Evolutionary conservation across 306 rosid genomes (phyloP).

Genomic region (Styphnolobium japonicum): DNA sequence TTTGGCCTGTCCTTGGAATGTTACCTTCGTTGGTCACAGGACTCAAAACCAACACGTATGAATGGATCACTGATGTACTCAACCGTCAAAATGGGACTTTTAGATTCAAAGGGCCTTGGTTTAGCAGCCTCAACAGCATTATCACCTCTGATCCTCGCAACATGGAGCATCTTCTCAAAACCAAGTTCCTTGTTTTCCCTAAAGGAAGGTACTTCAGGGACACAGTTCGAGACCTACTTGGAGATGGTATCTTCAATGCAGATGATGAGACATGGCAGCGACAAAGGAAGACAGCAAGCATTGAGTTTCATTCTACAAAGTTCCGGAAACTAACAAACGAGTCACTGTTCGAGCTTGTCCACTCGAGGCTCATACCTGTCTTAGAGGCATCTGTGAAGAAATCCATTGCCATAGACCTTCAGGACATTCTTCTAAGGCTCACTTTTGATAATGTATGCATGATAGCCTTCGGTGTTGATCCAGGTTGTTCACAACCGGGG

Average conservation of each 20-base stretch:
- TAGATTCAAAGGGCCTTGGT: slow-evolving; percentile 61
- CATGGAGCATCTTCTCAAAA: slow-evolving; percentile 82
- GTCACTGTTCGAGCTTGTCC: slow-evolving; percentile 68
- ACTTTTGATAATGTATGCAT: slow-evolving; percentile 92
- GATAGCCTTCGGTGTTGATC: slow-evolving; percentile 93
- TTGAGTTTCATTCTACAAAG: slow-evolving; percentile 81
- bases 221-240: slow-evolving; percentile 69
- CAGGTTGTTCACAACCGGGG: slow-evolving; percentile 64
- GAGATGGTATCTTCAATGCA: slow-evolving; percentile 77
- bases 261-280: slow-evolving; percentile 78
- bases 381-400: slow-evolving; percentile 39
- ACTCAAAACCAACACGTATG: slow-evolving; percentile 48
- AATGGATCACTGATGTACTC: slow-evolving; percentile 61
- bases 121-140: slow-evolving; percentile 63
- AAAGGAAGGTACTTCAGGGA: slow-evolving; percentile 75
- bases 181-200: slow-evolving; percentile 65
- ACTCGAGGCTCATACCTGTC: slow-evolving; percentile 57
- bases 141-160: slow-evolving; percentile 85
- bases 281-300: slow-evolving; percentile 84
- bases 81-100: slow-evolving; percentile 59
- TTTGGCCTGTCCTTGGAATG: slow-evolving; percentile 87
- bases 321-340: slow-evolving; percentile 60
- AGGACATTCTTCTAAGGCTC: slow-evolving; percentile 70
- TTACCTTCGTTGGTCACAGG: slow-evolving; percentile 61
- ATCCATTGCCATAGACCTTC: slow-evolving; percentile 49